A percentile compares a stretch with the other conserved stretches of the same genome.
phyloP scores from a whole-genome alignment of 2,329 filamentous ascomycete species.

The Colletotrichum scovillei region DNA sequence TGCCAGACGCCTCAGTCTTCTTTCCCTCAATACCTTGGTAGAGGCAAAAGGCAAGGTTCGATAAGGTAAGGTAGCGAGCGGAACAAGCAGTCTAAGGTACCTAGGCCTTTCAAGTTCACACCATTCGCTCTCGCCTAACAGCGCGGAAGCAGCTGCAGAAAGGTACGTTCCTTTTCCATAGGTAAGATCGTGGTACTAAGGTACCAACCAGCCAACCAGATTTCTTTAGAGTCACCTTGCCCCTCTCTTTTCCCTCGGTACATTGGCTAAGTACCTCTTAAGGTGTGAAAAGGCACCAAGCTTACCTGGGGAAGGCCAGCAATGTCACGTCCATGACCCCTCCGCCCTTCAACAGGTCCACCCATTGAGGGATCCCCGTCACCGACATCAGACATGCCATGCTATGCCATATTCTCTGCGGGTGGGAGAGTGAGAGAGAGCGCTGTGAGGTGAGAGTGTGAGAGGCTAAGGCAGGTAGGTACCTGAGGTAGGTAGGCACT shows the following conservation, averaged over 20 bases:
- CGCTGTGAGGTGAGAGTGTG: too few relatives aligned
- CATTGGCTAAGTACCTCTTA: background rate
- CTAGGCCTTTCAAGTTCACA: background rate
- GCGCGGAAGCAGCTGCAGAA: background rate
- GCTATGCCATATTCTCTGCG: background rate
- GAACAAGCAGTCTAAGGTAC: background rate
- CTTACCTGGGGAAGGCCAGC: background rate
- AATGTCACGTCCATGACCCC: background rate
- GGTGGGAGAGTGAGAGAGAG: too few relatives aligned
- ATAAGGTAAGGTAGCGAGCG: background rate
- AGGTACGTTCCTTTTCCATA: background rate
- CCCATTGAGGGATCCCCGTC: slow-evolving; percentile 8
- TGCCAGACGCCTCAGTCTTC: background rate
- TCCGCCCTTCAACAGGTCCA: background rate
- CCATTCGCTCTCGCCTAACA: background rate
- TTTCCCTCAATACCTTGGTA: background rate
- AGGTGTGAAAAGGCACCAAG: background rate
- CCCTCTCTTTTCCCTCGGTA: slow-evolving; percentile 21
- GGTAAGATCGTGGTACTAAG: background rate
- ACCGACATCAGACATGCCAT: slow-evolving; percentile 2
- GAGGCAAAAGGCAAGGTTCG: background rate
- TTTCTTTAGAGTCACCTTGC: background rate
- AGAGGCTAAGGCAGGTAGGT: too few relatives aligned
- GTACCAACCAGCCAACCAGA: slow-evolving; percentile 25
- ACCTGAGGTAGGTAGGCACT: too few relatives aligned